Base-by-base conservation (phyloP, 2,329 filamentous ascomycete species). In the Fusarium phyllophilum region DNA sequence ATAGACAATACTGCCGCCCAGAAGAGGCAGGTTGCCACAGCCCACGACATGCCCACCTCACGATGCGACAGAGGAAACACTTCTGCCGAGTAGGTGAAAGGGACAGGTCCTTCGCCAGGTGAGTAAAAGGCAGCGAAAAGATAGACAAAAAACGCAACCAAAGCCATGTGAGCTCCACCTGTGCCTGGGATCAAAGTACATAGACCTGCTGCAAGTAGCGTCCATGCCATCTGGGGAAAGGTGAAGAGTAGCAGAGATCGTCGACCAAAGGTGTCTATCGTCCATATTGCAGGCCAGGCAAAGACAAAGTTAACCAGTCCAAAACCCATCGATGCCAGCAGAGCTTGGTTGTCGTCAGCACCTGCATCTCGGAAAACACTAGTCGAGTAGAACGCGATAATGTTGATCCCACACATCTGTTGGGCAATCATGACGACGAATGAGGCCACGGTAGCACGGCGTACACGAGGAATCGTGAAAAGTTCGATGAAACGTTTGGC, bases 391-490 rank as follows among this genome's bases (percentile, higher is more conserved):
- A 94, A 94, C 2, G 92, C 91, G 62, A 94, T 92, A 64, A 94
- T 92, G 79, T 94, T 93, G 81, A 93, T 88, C 58, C 82, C 88
- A 75, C 90, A 92, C 88, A 93, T 91, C 80, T 93, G 91, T 81
- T 93, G 91, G 1, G 90, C 90, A 76, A 93, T 90, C 94, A 97
- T 97, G 74, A 96, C 93, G 3, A 90, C 90, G 73, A 91, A 93
- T 2, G 93, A 92, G 11, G 94, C 94, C 36, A 93, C 86, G 8
- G 91, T 95, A 6, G 94, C 94, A 45, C 92, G 88, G 20, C 91
- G 88, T 17, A 93, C 85, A 52, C 92, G 88, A 4, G 92, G 91
- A 64, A 94, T 87, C 17, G 90, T 92, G 77, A 94, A 92, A 3
- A 92, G 84, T 78, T 94, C 89, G 42, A 87, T 75, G 73, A 94